Evolutionary conservation across 1,284 basidiomycete genomes (phyloP), one percentile per base, ranked within the genome.

Genomic region (Phylloboletellus chloephorus): DNA sequence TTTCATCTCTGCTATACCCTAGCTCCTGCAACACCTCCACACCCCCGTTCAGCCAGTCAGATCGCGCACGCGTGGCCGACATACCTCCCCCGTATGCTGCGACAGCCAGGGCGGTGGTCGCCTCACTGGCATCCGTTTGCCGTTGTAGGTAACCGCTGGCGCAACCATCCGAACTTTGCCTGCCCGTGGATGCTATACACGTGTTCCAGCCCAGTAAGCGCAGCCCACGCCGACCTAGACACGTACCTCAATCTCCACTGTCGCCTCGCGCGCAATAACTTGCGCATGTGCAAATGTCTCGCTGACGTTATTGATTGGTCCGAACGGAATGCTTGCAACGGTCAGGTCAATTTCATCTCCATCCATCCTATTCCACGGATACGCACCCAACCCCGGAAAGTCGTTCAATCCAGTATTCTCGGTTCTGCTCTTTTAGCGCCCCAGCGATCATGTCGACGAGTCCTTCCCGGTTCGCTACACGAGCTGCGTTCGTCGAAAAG

Each of bases 221-320:
- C 43, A 50, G 31, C 43, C 43, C 42, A 46, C 30, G n/a, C n/a
- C n/a, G 24, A 21, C 32, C 39, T 47, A 44, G 56, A 60, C 31
- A 63, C 67, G 44, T 54, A 79, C 78, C 45, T 85, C 71, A 17
- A 88, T 67, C 51, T 82, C 79, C 24, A 75, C 68, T 2, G 76
- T 73, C 33, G 81, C 71, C 25, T 68, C 66, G 24, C 86, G 67
- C 7, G 81, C 83, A 40, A 80, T 56, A 2, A 79, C 88, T 66
- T 98, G 94, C 2, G 91, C 89, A 66, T 97, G 94, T 31, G 80
- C 76, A 58, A 97, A 97, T 1, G 94, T 94, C 58, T 93, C 82
- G 36, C 73, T 61, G 49, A 98, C 90, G 53, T 92, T 87, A 62
- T 96, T 95, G 67, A 98, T 95, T 11, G 90, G 91, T 12, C 88